Evolutionary conservation across 345 rosid species (phyloP), one percentile per base, ranked within the genome.

Genomic region (Eucalyptus pauciflora): DNA sequence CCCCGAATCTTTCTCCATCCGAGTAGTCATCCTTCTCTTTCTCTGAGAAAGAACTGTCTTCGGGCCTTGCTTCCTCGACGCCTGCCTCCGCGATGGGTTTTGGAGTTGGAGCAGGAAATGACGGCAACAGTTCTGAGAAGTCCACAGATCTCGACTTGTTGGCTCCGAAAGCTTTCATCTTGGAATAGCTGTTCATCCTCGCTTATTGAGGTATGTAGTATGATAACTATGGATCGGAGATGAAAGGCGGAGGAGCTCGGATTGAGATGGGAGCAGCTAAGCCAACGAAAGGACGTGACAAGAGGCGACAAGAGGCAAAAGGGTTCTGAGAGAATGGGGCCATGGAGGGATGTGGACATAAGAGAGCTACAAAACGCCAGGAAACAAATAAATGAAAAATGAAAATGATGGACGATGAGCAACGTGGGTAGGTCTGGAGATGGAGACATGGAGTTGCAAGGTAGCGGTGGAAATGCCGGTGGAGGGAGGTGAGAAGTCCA

Each of bases 171-270:
- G 50, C 90, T n/a, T 86, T 91, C 90, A 95, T 92, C 93, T 91
- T 95, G 89, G 94, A 89, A 67, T 94, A 92, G 33, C 92, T 89
- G 50, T 87, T 92, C 94, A 93, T 94, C 79, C 37, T 83, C 45
- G 54, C 76, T 76, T 87, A 41, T 17, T 11, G 48, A 20, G 85
- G 48, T 12, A n/a, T 86, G 87, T 41, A 50, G 31, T 33, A 48
- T 50, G 87, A 86, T 50, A 50, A 16, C 10, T 31, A 29, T 86
- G 52, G 87, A 50, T 48, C 24, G 87, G 87, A 50, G 56, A 31
- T 48, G 87, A 50, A 50, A 6, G 87, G 87, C 16, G 87, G 56
- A n/a, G 87, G 87, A 76, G 85, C 56, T 85, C 54, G 58, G 87
- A 85, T 85, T 49, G 48, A 76, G 48, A 41, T 76, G 85, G 83